A percentile compares a stretch with the other conserved stretches of the same genome.
These are phyloP conservation scores for Spirogloea muscicola DNA, from an alignment of 139 green algal species.

Conservation along the genomic window DNA sequence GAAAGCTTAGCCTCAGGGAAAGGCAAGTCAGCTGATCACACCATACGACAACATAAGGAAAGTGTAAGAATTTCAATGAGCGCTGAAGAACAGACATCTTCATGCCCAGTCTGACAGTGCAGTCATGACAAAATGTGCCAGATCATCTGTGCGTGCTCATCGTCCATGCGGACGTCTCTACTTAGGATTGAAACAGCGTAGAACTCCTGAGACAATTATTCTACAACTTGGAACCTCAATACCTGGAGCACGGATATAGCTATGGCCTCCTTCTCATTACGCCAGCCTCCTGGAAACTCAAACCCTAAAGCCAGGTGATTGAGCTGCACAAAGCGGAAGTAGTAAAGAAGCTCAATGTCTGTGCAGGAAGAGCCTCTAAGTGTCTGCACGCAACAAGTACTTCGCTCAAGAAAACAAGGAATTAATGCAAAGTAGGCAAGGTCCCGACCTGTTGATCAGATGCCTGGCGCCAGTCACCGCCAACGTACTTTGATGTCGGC, in stretches of 20 bases:
- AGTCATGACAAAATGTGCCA: background rate
- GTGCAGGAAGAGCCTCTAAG: background rate
- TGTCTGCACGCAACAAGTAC: background rate
- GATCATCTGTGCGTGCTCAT: background rate
- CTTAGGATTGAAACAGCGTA: background rate
- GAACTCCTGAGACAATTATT: background rate
- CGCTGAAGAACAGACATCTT: background rate
- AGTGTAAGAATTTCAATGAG: background rate
- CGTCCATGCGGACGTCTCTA: background rate
- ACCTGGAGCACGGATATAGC: slow-evolving; percentile 72
- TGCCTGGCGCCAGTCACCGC: slow-evolving; percentile 53
- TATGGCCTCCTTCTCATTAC: slow-evolving; percentile 76
- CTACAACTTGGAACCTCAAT: background rate
- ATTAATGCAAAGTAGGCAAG: background rate
- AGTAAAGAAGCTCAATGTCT: background rate
- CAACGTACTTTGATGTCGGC: slow-evolving; percentile 57
- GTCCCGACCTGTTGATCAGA: slow-evolving; percentile 9
- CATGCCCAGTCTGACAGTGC: background rate
- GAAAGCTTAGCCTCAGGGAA: background rate
- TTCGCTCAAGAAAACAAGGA: background rate
- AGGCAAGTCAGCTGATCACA: background rate
- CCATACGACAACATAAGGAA: background rate
- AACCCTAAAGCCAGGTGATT: slow-evolving; percentile 71
- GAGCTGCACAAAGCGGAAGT: background rate
- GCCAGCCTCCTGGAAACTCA: slow-evolving; percentile 79